These are phyloP conservation scores for Bolboschoenoplectus hybrid DNA, from an alignment of 202 grass and related monocot genomes.

Conservation along the genomic window DNA sequence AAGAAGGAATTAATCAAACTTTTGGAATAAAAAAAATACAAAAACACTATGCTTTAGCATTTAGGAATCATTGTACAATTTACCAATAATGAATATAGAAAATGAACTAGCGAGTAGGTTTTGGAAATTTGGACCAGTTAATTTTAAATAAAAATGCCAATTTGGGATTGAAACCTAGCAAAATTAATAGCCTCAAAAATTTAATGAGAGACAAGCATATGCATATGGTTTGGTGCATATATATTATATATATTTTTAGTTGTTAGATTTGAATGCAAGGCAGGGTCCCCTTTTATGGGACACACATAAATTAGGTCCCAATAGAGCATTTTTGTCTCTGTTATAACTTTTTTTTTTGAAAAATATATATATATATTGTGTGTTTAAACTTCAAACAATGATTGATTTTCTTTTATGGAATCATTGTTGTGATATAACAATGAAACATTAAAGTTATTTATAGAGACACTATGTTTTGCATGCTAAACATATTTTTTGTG, in stretches of 20 bases:
- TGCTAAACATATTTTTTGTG: slow-evolving; percentile 1
- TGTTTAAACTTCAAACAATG: background rate
- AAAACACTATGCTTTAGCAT: background rate
- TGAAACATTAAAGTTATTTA: background rate
- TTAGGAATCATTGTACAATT: background rate
- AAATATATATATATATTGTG: background rate
- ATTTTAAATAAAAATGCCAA: background rate
- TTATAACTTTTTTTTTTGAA: background rate
- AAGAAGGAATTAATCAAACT: background rate
- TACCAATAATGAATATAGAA: background rate
- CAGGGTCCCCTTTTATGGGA: slow-evolving; percentile 22
- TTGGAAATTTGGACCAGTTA: background rate
- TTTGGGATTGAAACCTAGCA: background rate
- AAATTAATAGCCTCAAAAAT: slow-evolving; percentile 22
- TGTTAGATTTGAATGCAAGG: slow-evolving; percentile 28
- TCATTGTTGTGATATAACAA: too few relatives aligned
- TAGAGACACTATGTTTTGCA: background rate
- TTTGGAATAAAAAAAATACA: background rate
- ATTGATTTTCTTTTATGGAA: background rate
- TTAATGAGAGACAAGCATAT: background rate
- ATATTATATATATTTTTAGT: background rate
- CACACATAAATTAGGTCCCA: background rate
- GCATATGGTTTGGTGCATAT: background rate
- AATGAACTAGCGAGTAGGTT: background rate
- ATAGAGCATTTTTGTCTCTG: slow-evolving; percentile 10